These are phyloP conservation scores for Hypoxylon sp. DNA, from an alignment of 2,329 filamentous ascomycete species.

Conservation along the genomic window DNA sequence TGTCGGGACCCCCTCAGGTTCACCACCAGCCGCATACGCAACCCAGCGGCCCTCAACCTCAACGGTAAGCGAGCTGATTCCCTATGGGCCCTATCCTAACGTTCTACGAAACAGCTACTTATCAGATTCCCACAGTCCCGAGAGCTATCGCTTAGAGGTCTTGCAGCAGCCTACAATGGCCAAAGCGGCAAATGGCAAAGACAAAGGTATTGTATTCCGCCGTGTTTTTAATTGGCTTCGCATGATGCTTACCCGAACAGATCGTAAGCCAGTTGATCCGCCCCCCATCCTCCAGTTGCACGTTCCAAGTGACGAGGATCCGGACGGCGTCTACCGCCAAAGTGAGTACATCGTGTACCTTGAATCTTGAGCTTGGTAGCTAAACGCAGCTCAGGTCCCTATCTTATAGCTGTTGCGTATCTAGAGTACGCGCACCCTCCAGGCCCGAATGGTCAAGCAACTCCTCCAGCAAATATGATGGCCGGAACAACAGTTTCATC, in stretches of 20 bases:
- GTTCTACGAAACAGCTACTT: not conserved
- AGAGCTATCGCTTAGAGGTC: slow-evolving; percentile 51
- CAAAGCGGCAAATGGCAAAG: slow-evolving; percentile 54
- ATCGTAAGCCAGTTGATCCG: slow-evolving; percentile 89
- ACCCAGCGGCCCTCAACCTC: slow-evolving; percentile 40
- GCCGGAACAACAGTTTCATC: slow-evolving; percentile 85
- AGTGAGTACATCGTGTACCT: slow-evolving; percentile 64
- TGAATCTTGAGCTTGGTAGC: slow-evolving; percentile 4
- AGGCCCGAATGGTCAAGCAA: slow-evolving; percentile 59
- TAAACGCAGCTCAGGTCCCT: slow-evolving; percentile 51
- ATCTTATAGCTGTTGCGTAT: slow-evolving; percentile 53
- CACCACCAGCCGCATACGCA: slow-evolving; percentile 49
- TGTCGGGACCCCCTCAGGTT: slow-evolving; percentile 41
- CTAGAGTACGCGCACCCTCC: slow-evolving; percentile 58
- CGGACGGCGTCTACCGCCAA: slow-evolving; percentile 65
- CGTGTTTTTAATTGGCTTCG: not conserved
- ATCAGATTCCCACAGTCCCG: slow-evolving; percentile 40
- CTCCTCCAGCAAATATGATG: slow-evolving; percentile 65
- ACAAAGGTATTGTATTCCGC: slow-evolving; percentile 48
- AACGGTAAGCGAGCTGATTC: slow-evolving; percentile 44
- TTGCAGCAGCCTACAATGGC: slow-evolving; percentile 53
- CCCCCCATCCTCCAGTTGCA: slow-evolving; percentile 85
- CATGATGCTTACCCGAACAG: slow-evolving; percentile 58
- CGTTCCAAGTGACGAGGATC: slow-evolving; percentile 63
- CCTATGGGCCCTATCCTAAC: no score